Conservation (phyloP, 75 land plant species). For the Gnetum montanum region DNA sequence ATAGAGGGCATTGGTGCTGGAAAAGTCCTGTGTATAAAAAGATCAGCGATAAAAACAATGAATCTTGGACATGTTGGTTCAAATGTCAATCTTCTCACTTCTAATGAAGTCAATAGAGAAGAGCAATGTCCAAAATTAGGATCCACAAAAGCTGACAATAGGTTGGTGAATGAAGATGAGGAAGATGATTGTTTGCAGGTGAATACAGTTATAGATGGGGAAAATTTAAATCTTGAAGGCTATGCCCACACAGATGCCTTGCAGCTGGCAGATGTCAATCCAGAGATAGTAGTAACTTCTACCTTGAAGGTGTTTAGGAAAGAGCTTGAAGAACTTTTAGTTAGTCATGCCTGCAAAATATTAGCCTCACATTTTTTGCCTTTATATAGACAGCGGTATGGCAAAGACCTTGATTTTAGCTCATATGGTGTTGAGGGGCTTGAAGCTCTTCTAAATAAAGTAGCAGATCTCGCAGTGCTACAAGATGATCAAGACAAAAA, state of each 20-base stretch:
- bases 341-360: conserved; percentile 29
- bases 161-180: conserved; percentile 19
- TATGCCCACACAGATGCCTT: not conserved
- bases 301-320: conserved; percentile 39
- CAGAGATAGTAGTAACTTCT: conserved; percentile 6
- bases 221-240: conserved; percentile 6
- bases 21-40: conserved; percentile 46
- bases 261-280: not conserved
- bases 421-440: conserved; percentile 24
- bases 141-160: not conserved
- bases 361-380: conserved; percentile 6
- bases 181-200: conserved; percentile 8
- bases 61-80: not conserved
- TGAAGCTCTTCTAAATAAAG: conserved; percentile 23
- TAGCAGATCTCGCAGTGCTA: conserved; percentile 23
- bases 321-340: conserved; percentile 87
- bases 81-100: not conserved
- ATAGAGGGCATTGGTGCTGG: conserved; percentile 59
- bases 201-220: conserved; percentile 4
- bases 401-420: conserved; percentile 9
- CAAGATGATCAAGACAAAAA: conserved; percentile 6
- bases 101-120: not conserved
- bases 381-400: conserved; percentile 28
- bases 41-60: conserved; percentile 7
- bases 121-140: not conserved